Base-by-base conservation (phyloP, 495 filamentous ascomycete genomes). In the Evansstolkia leycettana region DNA sequence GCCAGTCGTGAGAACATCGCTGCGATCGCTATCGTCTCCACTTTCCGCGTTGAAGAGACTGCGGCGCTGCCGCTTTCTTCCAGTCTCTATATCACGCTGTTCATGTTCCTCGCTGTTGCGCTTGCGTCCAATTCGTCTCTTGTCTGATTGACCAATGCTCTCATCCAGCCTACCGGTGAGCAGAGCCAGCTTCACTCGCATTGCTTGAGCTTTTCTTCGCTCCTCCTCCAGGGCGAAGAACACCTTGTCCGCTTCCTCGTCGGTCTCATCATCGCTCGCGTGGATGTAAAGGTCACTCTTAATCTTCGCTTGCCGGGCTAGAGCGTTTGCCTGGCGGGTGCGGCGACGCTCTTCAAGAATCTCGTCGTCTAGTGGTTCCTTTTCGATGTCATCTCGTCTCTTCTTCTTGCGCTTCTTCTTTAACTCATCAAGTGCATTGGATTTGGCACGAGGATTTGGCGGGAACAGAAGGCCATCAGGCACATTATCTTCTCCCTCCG, bases 271-370 rank as follows among this genome's bases (percentile, higher is more conserved):
- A 41, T 85, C 82, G 51, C 77, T 83, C 24, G 75, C 72, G 41
- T 78, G 69, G 24, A 98, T 80, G 52, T 75, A 92, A 26, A 89
- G 55, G 13, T 75, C 74, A 50, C 80, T 87, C 67, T 94, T 95
- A 54, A 93, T 83, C 52, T 80, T 80, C 13, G 63, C 63, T 38
- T 71, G 65, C 51, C 83, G 80, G 36, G 76, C 78, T 14, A 72
- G 57, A 41, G 82, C 65, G 29, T 65, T 64, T 28, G 67, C 65
- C 33, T 70, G 54, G 41, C 72, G 71, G n/a, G 66, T 61, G 11
- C 64, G 61, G 8, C 65, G 65, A 25, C 65, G 69, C 23, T 59
- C 70, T 33, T 77, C 72, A 1, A 62, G 45, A 10, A 40, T 55
- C 28, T 58, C 64, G n/a, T 72, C 71, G 17, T 67, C 69, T 4